Conservation (phyloP, 371 early-diverging fungal species). For the Lichtheimia ramosa region DNA sequence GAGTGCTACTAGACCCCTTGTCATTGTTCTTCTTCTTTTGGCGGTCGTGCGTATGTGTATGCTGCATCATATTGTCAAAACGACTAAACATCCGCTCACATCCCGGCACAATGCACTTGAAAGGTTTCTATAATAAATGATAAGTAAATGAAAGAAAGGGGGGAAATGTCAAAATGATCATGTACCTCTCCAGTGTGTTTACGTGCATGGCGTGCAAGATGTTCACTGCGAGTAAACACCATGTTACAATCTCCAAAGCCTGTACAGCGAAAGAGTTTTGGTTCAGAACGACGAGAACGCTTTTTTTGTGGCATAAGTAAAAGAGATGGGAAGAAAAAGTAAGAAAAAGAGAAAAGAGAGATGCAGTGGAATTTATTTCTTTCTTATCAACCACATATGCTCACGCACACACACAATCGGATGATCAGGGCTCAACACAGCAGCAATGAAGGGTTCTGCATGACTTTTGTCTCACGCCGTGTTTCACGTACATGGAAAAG, state of each 20-base stretch:
- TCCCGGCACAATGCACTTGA: conserved; percentile 56
- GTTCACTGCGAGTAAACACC: conserved; percentile 64
- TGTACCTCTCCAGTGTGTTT: conserved; percentile 63
- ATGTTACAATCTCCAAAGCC: conserved; percentile 59
- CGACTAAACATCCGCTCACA: conserved; percentile 59
- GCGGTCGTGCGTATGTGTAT: conserved; percentile 54
- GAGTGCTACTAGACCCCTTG: neutral
- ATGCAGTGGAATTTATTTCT: conserved; percentile 1
- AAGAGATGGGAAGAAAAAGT: neutral
- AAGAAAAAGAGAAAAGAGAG: neutral
- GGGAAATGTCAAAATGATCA: neutral
- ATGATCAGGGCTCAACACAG: neutral
- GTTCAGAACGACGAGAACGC: conserved; percentile 11
- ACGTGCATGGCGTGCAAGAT: conserved; percentile 52
- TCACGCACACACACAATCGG: too few species aligned
- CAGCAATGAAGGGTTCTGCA: neutral
- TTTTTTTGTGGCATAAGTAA: neutral
- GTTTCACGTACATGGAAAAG: conserved; percentile 1
- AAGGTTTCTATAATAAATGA: conserved; percentile 43
- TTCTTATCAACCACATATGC: neutral
- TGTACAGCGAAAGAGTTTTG: conserved; percentile 58
- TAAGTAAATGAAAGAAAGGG: neutral
- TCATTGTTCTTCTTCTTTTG: neutral
- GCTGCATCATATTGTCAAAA: conserved; percentile 67
- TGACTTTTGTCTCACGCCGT: conserved; percentile 1